A percentile compares a stretch with the other conserved stretches of the same genome.
These are phyloP conservation scores for Caulochytrium protostelioides DNA, from an alignment of 371 early-diverging fungal species.

Conservation along the genomic window DNA sequence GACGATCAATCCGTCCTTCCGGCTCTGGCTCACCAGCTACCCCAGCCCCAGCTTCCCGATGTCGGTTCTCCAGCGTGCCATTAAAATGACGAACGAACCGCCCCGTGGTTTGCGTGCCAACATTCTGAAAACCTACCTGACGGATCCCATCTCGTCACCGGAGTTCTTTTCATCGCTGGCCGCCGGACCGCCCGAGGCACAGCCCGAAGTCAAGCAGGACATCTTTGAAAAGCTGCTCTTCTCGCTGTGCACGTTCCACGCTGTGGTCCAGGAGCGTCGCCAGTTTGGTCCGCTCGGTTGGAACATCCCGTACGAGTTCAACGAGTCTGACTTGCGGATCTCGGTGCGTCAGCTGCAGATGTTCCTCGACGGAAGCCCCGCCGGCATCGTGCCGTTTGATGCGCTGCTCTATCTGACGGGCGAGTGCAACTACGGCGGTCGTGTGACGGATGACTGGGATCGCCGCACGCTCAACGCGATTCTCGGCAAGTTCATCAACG, in stretches of 20 bases:
- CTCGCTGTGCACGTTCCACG: constrained; percentile 35
- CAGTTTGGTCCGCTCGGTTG: constrained; percentile 40
- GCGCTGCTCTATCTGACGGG: constrained; percentile 32
- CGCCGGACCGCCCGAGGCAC: constrained; percentile 33
- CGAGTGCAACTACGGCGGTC: constrained; percentile 41
- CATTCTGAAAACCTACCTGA: constrained; percentile 24
- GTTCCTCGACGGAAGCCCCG: constrained; percentile 30
- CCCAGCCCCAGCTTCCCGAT: constrained; percentile 32
- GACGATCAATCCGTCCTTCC: no score
- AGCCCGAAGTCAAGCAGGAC: constrained; percentile 27
- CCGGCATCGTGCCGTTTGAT: constrained; percentile 33
- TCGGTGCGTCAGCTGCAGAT: constrained; percentile 29
- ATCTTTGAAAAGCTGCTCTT: constrained; percentile 36
- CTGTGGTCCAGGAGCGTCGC: constrained; percentile 26
- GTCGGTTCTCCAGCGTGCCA: constrained; percentile 26
- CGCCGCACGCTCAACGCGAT: constrained; percentile 26
- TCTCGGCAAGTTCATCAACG: constrained; percentile 23
- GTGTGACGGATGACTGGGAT: constrained; percentile 42
- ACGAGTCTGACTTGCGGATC: constrained; percentile 29
- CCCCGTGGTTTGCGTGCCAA: constrained; percentile 35
- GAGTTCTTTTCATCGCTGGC: constrained; percentile 33
- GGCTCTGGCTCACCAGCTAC: constrained; percentile 34
- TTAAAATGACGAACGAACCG: constrained; percentile 41
- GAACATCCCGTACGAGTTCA: constrained; percentile 45
- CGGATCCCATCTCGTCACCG: constrained; percentile 32